phyloP scores from a whole-genome alignment of 2,329 filamentous ascomycete species.

The Fusarium cicatricum region DNA sequence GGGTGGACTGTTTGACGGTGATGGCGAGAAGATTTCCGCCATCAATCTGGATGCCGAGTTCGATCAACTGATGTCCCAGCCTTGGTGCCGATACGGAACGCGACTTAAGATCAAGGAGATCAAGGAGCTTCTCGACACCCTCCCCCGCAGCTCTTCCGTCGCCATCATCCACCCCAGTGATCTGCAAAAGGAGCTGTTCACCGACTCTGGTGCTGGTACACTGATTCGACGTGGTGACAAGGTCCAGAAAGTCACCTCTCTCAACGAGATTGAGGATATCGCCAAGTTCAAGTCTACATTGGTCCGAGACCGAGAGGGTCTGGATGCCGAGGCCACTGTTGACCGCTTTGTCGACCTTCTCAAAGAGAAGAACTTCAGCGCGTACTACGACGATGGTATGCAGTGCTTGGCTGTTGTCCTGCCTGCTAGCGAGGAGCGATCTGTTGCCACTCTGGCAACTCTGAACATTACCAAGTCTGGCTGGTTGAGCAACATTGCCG shows the following conservation, averaged over 20 bases:
- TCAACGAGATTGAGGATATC: slow-evolving; percentile 79
- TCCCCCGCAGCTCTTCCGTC: slow-evolving; percentile 92
- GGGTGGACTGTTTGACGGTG: slow-evolving; percentile 92
- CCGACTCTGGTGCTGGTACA: slow-evolving; percentile 92
- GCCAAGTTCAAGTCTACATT: slow-evolving; percentile 83
- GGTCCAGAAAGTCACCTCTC: slow-evolving; percentile 74
- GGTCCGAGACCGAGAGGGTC: slow-evolving; percentile 79
- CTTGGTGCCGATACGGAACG: slow-evolving; percentile 95
- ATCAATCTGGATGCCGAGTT: slow-evolving; percentile 99
- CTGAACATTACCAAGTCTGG: slow-evolving; percentile 93
- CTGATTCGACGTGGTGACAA: slow-evolving; percentile 93
- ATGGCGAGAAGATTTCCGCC: slow-evolving; percentile 92
- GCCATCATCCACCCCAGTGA: slow-evolving; percentile 97
- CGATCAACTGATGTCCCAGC: slow-evolving; percentile 88
- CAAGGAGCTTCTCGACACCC: slow-evolving; percentile 87
- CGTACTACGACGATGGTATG: slow-evolving; percentile 94
- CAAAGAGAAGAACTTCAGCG: slow-evolving; percentile 80
- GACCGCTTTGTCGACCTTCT: slow-evolving; percentile 87
- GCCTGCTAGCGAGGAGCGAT: slow-evolving; percentile 70
- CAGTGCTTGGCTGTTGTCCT: slow-evolving; percentile 91
- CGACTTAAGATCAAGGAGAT: slow-evolving; percentile 97
- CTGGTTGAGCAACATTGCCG: slow-evolving; percentile 93
- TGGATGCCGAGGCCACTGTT: slow-evolving; percentile 84
- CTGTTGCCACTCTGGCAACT: slow-evolving; percentile 84
- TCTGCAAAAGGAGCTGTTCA: slow-evolving; percentile 96